Evolutionary conservation across 1,284 basidiomycete species (phyloP), one percentile per base, ranked within the genome.

Genomic region (Ustilago lituana): DNA sequence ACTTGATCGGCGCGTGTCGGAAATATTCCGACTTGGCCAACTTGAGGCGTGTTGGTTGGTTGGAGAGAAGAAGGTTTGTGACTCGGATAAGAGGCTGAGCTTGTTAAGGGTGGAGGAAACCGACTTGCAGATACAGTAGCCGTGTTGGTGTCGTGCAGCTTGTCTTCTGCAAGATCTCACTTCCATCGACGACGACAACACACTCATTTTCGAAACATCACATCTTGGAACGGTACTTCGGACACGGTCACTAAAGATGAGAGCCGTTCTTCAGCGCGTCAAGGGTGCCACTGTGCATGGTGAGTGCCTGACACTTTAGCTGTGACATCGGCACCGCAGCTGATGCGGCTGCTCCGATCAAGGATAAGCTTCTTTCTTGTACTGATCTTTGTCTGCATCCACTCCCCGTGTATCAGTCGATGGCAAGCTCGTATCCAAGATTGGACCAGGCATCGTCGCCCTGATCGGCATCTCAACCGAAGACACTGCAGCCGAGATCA

Each of bases 221-320:
- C 12, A 33, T 6, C 29, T n/a, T n/a, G n/a, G n/a, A n/a, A n/a
- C n/a, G n/a, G n/a, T n/a, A n/a, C n/a, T n/a, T n/a, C n/a, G n/a
- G n/a, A n/a, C n/a, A n/a, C n/a, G n/a, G n/a, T n/a, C n/a, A n/a
- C n/a, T n/a, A n/a, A 50, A 35, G 14, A 77, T 80, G 78, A 50
- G 76, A 31, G 78, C 76, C 1, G 76, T 80, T 4, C 56, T 80
- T n/a, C 77, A 80, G 56, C 74, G 78, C 20, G 78, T 81, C 41
- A 78, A 74, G 47, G 71, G 76, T 31, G 78, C 78, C 10, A 73
- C 76, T 5, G 78, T 81, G 23, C 73, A 79, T 36, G 78, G 74
- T 77, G 35, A 48, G 77, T 56, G 0, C 27, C 14, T n/a, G n/a
- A n/a, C n/a, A n/a, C n/a, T n/a, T n/a, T n/a, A n/a, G n/a, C n/a